These are phyloP conservation scores for Calamus simplicifolius DNA, from an alignment of 176 grass and related monocot species.

Conservation along the genomic window DNA sequence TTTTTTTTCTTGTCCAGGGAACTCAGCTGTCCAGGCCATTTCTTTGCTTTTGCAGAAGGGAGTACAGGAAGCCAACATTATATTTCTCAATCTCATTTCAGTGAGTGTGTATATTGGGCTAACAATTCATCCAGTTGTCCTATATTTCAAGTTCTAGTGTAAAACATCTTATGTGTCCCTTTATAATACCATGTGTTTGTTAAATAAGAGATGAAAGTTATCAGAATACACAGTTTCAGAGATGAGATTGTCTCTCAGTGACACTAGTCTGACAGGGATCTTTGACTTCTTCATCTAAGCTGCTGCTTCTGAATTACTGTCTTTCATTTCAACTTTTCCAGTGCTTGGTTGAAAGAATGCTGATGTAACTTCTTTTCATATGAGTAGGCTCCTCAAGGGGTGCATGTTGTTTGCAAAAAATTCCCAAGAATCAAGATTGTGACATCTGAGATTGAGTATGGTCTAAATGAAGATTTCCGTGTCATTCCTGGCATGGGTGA, in stretches of 20 bases:
- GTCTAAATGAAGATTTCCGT: conserved; percentile 72
- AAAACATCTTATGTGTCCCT: too few species aligned
- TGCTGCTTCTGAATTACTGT: too few species aligned
- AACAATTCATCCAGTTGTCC: too few species aligned
- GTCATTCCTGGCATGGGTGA: conserved; percentile 86
- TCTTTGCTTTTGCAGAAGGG: conserved; percentile 75
- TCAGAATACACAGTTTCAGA: too few species aligned
- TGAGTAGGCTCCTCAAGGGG: conserved; percentile 69
- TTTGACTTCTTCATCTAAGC: too few species aligned
- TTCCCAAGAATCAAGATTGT: conserved; percentile 93
- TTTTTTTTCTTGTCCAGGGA: conserved; percentile 44
- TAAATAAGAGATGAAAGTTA: too few species aligned
- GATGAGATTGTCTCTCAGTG: too few species aligned
- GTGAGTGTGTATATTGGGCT: conserved; percentile 30
- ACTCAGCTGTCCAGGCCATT: conserved; percentile 87
- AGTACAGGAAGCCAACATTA: conserved; percentile 85
- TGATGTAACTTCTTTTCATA: conserved; percentile 1
- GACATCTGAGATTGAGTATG: conserved; percentile 91
- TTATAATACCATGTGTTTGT: too few species aligned
- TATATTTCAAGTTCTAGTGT: too few species aligned
- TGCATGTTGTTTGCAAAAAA: conserved; percentile 84
- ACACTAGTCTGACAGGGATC: too few species aligned
- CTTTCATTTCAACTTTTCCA: too few species aligned
- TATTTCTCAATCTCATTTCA: conserved; percentile 91
- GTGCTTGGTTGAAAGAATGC: background rate